Conservation (phyloP, 495 filamentous ascomycete species). For the Immersiella caudata region DNA sequence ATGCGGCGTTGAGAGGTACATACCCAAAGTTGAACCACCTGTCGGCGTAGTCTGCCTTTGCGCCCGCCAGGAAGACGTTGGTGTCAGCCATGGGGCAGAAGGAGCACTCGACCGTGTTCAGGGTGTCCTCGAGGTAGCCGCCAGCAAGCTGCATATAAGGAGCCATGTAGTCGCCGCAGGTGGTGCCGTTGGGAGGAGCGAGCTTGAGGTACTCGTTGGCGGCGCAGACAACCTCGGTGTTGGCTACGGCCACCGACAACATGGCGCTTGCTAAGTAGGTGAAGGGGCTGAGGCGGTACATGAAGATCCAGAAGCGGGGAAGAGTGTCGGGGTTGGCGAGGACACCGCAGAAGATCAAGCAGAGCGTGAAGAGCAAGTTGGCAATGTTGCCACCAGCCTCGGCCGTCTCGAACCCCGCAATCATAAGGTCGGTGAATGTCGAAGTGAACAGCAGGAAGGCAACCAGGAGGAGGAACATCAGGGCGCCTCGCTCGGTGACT, state of each 20-base stretch:
- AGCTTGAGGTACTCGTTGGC: constrained; percentile 62
- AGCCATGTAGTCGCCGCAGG: constrained; percentile 61
- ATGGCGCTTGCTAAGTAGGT: constrained; percentile 70
- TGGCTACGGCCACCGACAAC: constrained; percentile 64
- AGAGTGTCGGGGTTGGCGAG: constrained; percentile 63
- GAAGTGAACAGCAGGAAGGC: constrained; percentile 70
- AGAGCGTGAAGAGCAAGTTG: constrained; percentile 67
- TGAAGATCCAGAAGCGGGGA: constrained; percentile 82
- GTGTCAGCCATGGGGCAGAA: constrained; percentile 64
- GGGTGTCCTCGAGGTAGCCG: constrained; percentile 58
- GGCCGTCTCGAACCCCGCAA: constrained; percentile 67
- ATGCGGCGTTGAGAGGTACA: constrained; percentile 10
- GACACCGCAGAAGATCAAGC: constrained; percentile 74
- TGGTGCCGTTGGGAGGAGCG: constrained; percentile 53
- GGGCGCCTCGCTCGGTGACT: constrained; percentile 60
- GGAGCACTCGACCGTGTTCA: constrained; percentile 56
- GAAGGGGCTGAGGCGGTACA: constrained; percentile 78
- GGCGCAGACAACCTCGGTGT: constrained; percentile 61
- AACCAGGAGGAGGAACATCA: constrained; percentile 68
- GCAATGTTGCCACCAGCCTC: constrained; percentile 68
- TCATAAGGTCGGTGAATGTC: constrained; percentile 70
- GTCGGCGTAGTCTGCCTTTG: constrained; percentile 56
- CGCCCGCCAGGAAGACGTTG: constrained; percentile 60
- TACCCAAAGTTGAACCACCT: constrained; percentile 73
- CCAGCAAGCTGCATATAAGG: constrained; percentile 49